These are phyloP conservation scores for Theileria orientalis DNA, from an alignment of 169 alveolate species.

Conservation along the genomic window DNA sequence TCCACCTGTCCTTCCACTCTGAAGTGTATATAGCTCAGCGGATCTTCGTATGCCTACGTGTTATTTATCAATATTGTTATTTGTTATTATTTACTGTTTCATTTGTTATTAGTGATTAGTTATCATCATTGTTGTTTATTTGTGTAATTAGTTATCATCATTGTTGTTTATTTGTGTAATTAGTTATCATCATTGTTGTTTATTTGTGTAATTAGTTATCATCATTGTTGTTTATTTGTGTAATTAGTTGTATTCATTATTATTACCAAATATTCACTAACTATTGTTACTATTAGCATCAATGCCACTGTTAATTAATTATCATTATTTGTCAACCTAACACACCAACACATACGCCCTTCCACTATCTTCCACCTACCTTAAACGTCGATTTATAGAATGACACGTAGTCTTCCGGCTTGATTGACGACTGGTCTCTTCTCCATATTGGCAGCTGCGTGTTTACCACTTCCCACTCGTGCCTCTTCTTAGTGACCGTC, in stretches of 20 bases:
- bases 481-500: constrained; percentile 78
- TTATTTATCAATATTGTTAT: neutral
- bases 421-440: constrained; percentile 86
- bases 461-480: constrained; percentile 90
- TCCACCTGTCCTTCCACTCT: constrained; percentile 99
- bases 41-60: constrained; percentile 92
- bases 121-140: neutral
- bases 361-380: constrained; percentile 15
- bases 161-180: too few species aligned
- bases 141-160: neutral
- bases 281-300: too few species aligned
- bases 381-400: constrained; percentile 92
- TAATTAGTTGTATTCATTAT: neutral
- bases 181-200: neutral
- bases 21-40: constrained; percentile 96
- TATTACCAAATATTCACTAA: too few species aligned
- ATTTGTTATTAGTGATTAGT: too few species aligned
- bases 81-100: neutral
- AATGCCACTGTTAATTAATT: neutral
- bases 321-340: neutral
- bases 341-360: neutral
- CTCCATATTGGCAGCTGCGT: constrained; percentile 95
- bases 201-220: neutral
- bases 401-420: constrained; percentile 90
- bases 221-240: neutral